These are phyloP conservation scores for Sergeia podlipaevii DNA, from an alignment of 208 protist species.

Conservation along the genomic window DNA sequence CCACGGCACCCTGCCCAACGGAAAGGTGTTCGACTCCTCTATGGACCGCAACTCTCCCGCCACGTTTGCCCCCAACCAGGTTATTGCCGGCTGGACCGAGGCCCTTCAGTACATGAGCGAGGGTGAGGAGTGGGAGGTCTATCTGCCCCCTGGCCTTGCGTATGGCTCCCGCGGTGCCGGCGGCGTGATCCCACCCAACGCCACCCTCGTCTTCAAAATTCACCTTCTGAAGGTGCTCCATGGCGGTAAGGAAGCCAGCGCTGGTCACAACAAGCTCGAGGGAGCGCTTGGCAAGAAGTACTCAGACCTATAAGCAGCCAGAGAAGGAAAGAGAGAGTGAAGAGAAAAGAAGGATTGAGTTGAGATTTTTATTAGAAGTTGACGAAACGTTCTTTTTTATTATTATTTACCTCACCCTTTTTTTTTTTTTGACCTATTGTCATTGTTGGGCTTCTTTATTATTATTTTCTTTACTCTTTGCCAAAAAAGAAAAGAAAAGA, in stretches of 20 bases:
- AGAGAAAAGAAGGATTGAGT: too few relatives aligned
- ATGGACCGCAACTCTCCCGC: slow-evolving; percentile 54
- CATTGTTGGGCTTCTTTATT: too few relatives aligned
- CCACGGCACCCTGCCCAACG: slow-evolving; percentile 59
- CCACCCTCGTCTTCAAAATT: slow-evolving; percentile 78
- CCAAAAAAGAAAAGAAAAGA: too few relatives aligned
- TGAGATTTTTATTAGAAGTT: not conserved
- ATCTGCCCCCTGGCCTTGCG: slow-evolving; percentile 63
- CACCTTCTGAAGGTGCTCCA: slow-evolving; percentile 60
- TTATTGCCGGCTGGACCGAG: slow-evolving; percentile 85
- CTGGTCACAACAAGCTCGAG: slow-evolving; percentile 45
- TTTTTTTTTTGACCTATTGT: too few relatives aligned
- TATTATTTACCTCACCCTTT: slow-evolving; percentile 9
- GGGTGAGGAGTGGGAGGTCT: slow-evolving; percentile 85
- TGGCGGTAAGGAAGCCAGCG: slow-evolving; percentile 46
- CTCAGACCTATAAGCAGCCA: slow-evolving; percentile 33
- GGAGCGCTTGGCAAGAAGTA: slow-evolving; percentile 41
- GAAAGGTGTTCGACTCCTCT: slow-evolving; percentile 82
- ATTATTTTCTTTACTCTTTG: too few relatives aligned
- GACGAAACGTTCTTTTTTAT: not conserved
- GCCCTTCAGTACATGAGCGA: slow-evolving; percentile 84
- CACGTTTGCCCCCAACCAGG: slow-evolving; percentile 62
- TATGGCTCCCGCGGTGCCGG: slow-evolving; percentile 68
- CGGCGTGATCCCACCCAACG: slow-evolving; percentile 55
- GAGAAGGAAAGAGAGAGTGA: not conserved